These are phyloP conservation scores for Paramyrothecium sp. DNA, from an alignment of 2,329 filamentous ascomycete species.

Conservation along the genomic window DNA sequence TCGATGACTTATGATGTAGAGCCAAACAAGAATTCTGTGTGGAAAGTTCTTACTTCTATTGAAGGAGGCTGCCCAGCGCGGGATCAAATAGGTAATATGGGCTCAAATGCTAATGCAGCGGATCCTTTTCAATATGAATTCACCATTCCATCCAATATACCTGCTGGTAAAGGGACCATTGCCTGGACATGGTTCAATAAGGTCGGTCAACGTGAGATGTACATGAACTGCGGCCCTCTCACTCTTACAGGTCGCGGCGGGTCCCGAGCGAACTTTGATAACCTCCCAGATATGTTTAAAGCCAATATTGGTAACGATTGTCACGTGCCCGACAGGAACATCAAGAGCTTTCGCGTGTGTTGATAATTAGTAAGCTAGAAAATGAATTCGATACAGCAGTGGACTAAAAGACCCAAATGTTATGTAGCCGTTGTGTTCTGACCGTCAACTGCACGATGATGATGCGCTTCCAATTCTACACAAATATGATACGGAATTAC, in stretches of 20 bases:
- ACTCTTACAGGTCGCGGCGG: background rate
- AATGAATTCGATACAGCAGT: too few species aligned
- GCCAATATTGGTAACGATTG: background rate
- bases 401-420: too few species aligned
- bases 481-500: too few species aligned
- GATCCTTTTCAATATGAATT: background rate
- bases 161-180: background rate
- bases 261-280: background rate
- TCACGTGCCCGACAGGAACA: background rate
- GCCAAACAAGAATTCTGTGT: too few species aligned
- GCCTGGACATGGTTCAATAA: slow-evolving; percentile 1
- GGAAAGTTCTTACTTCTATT: too few species aligned
- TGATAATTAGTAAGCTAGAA: too few species aligned
- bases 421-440: too few species aligned
- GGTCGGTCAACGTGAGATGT: background rate
- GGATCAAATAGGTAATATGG: background rate
- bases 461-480: too few species aligned
- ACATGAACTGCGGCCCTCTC: background rate
- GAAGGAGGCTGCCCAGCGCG: background rate
- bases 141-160: background rate
- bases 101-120: background rate
- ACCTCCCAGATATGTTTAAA: background rate
- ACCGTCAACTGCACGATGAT: too few species aligned
- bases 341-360: too few species aligned
- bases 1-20: too few species aligned